Percentiles rank a stretch among this genome's conserved stretches.
Evolutionary conservation across 371 early-diverging fungal species (phyloP).

Genomic region (Batkoa obscura): DNA sequence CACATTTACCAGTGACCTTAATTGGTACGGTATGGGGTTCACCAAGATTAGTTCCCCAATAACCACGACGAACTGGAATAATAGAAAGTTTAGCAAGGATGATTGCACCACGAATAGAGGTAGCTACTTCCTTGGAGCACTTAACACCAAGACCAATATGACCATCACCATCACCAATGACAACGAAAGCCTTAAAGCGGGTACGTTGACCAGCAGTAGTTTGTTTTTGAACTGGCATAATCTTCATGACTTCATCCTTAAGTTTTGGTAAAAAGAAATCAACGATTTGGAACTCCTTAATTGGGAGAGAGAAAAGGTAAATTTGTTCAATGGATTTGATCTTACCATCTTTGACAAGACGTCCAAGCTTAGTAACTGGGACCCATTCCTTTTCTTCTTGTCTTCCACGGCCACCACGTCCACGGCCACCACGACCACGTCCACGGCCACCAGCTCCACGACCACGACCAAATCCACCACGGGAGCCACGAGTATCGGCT

Average conservation of each 20-base stretch:
- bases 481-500: conserved; percentile 13
- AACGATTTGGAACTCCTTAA: conserved; percentile 99
- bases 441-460: conserved; percentile 10
- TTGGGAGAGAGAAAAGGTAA: conserved; percentile 93
- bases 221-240: conserved; percentile 99
- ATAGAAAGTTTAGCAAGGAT: conserved; percentile 96
- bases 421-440: conserved; percentile 15
- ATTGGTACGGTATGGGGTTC: conserved; percentile 97
- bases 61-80: conserved; percentile 97
- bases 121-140: conserved; percentile 98
- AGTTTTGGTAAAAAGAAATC: conserved; percentile 92
- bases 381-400: conserved; percentile 81
- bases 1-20: conserved; percentile 99
- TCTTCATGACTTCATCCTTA: conserved; percentile 99
- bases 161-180: conserved; percentile 95
- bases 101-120: conserved; percentile 97
- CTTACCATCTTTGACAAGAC: conserved; percentile 88
- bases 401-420: conserved; percentile 19
- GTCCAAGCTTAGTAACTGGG: conserved; percentile 96
- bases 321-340: conserved; percentile 83
- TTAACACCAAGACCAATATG: conserved; percentile 99
- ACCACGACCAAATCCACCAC: conserved; percentile 5
- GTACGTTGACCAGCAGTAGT: conserved; percentile 99
- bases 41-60: conserved; percentile 96
- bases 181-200: conserved; percentile 99